Evolutionary conservation across 306 rosid genomes (phyloP).

Genomic region (Amphicarpaea edgeworthii): DNA sequence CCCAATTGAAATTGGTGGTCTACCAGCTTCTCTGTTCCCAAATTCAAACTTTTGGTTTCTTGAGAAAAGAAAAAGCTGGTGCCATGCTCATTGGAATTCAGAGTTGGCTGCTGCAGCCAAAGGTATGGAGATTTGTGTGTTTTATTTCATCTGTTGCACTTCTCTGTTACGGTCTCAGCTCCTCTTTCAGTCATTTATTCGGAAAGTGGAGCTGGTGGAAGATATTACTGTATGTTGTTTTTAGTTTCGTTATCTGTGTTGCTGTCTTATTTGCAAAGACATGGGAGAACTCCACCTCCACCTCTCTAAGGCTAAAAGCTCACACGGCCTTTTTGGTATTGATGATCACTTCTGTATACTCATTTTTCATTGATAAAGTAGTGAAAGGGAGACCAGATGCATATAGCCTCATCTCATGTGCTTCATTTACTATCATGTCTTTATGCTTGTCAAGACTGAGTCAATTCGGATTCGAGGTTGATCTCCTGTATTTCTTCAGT

Average conservation of each 20-base stretch:
- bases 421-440: constrained; percentile 26
- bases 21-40: no score
- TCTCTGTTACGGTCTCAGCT: constrained; percentile 23
- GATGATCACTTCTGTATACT: neutral
- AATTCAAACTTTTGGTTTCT: no score
- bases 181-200: constrained; percentile 17
- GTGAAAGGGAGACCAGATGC: constrained; percentile 28
- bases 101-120: no score
- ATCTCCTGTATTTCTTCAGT: constrained; percentile 33
- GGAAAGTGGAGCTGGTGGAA: constrained; percentile 27
- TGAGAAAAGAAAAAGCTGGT: no score
- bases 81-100: no score
- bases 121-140: no score
- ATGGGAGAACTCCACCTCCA: neutral
- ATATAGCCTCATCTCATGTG: neutral
- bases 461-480: constrained; percentile 22
- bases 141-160: neutral
- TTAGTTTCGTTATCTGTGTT: neutral
- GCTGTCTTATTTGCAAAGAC: neutral
- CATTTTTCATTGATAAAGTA: neutral
- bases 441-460: constrained; percentile 14
- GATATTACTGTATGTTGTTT: neutral
- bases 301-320: no score
- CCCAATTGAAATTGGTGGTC: no score
- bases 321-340: neutral